These are phyloP conservation scores for Chenopodium album DNA, from an alignment of 148 eudicot species.

Conservation along the genomic window DNA sequence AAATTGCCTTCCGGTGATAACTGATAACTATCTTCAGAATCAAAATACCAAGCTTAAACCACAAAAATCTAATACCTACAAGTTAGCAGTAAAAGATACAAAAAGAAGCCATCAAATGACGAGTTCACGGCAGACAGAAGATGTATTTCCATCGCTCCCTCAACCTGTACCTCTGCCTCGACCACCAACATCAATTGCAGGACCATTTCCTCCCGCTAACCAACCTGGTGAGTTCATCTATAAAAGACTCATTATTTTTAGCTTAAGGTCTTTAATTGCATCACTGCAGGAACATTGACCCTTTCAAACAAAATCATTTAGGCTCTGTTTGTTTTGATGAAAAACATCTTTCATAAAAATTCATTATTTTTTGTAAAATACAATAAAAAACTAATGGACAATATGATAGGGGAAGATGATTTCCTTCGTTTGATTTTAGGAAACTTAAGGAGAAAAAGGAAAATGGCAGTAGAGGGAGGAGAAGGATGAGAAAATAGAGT, in stretches of 20 bases:
- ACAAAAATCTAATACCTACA: neutral
- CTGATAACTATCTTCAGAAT: neutral
- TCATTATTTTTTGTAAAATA: no score
- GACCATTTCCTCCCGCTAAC: neutral
- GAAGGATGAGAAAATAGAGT: no score
- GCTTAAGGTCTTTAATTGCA: no score
- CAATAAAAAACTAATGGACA: no score
- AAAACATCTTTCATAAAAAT: no score
- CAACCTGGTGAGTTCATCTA: neutral
- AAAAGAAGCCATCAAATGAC: neutral
- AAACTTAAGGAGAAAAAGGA: no score
- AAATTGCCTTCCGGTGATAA: neutral
- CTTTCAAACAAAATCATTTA: no score
- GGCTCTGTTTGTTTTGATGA: no score
- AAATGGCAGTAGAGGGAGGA: no score
- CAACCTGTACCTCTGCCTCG: neutral
- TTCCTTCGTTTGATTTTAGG: no score
- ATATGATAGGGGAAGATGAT: no score
- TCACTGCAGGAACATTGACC: no score
- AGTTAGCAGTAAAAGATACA: neutral
- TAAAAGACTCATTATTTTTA: neutral
- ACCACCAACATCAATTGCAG: neutral
- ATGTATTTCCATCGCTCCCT: neutral
- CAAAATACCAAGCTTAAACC: neutral
- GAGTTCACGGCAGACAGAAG: neutral